phyloP scores from a whole-genome alignment of 2,329 filamentous ascomycete species.

The Chrysoporthe cubensis region DNA sequence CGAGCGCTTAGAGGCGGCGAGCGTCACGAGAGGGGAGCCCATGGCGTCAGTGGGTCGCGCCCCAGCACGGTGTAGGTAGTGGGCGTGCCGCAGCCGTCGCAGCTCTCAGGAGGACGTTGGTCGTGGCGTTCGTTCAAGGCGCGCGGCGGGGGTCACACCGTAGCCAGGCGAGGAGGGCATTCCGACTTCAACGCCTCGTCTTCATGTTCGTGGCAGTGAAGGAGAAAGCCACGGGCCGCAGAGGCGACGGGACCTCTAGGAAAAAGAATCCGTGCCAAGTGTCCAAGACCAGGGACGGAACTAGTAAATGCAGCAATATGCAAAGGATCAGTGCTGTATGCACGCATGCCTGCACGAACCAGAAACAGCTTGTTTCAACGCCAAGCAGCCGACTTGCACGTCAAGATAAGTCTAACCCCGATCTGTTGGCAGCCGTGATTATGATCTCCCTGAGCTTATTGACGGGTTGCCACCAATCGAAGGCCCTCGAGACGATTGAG shows the following conservation, averaged over 20 bases:
- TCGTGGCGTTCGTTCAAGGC: background rate
- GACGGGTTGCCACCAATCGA: background rate
- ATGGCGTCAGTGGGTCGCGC: constrained; percentile 12
- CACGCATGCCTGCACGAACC: background rate
- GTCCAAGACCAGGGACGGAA: background rate
- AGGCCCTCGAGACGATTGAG: background rate
- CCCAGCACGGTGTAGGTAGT: background rate
- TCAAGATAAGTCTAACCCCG: constrained; percentile 3
- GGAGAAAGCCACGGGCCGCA: background rate
- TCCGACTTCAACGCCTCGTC: background rate
- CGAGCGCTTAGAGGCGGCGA: constrained; percentile 23
- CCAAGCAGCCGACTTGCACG: background rate
- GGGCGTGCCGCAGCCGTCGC: background rate
- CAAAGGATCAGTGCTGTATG: background rate
- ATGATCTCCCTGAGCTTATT: no score
- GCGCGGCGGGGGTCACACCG: no score
- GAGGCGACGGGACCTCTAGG: background rate
- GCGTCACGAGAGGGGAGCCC: constrained; percentile 23
- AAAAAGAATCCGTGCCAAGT: background rate
- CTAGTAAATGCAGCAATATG: no score
- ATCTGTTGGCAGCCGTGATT: constrained; percentile 1
- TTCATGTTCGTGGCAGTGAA: background rate
- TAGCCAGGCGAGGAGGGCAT: background rate
- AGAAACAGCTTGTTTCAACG: background rate
- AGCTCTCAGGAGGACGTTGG: background rate